Conservation (phyloP, 176 grass and related monocot species). For the Phoenix roebelenii region DNA sequence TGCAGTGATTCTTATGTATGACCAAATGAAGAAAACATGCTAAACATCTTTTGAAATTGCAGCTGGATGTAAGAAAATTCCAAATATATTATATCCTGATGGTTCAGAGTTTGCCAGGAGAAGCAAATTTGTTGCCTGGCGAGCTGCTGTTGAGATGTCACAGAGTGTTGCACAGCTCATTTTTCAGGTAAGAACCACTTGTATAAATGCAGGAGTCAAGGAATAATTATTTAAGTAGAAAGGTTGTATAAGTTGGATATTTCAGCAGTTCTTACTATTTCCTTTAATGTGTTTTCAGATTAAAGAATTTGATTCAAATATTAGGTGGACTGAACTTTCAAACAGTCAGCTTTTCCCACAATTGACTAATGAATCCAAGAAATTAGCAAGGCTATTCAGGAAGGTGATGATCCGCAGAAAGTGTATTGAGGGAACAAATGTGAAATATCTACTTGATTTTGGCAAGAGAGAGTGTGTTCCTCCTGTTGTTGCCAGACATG, state of each 20-base stretch:
- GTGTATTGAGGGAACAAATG: slow-evolving; percentile 40
- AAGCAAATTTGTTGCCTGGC: slow-evolving; percentile 81
- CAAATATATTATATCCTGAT: slow-evolving; percentile 73
- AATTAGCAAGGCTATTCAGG: slow-evolving; percentile 72
- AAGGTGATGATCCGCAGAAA: slow-evolving; percentile 94
- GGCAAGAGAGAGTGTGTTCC: slow-evolving; percentile 82
- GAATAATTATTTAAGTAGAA: too few species aligned
- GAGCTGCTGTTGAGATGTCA: slow-evolving; percentile 82
- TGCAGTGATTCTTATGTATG: slow-evolving; percentile 14
- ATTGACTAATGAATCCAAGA: slow-evolving; percentile 77
- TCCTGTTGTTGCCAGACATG: slow-evolving; percentile 79
- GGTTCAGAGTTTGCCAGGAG: slow-evolving; percentile 75
- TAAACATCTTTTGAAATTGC: slow-evolving; percentile 25
- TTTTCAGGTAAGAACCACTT: slow-evolving; percentile 52
- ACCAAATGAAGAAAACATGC: slow-evolving; percentile 11
- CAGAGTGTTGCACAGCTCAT: slow-evolving; percentile 57
- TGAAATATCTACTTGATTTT: slow-evolving; percentile 91
- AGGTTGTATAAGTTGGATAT: too few species aligned
- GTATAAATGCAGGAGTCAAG: too few species aligned
- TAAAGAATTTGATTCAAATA: slow-evolving; percentile 89
- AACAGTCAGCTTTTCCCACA: slow-evolving; percentile 42
- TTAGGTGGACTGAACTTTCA: slow-evolving; percentile 81
- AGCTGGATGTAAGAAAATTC: slow-evolving; percentile 86
- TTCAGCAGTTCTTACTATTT: slow-evolving; percentile 20
- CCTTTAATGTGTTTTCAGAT: slow-evolving; percentile 34